Evolutionary conservation across 495 filamentous ascomycete genomes (phyloP).

Genomic region (Xylaria nigripes): DNA sequence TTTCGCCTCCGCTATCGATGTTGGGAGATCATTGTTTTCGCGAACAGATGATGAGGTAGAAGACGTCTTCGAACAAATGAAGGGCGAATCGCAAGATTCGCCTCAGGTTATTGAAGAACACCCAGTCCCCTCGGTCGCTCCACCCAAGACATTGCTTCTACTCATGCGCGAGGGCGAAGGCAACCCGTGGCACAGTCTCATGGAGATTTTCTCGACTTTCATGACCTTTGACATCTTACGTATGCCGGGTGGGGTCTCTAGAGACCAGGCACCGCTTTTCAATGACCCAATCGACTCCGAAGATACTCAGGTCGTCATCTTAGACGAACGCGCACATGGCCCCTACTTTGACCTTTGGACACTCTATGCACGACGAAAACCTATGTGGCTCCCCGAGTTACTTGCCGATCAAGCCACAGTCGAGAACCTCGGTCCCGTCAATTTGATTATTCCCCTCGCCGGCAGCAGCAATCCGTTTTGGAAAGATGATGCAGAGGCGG

Average conservation of each 20-base stretch:
- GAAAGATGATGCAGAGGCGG: constrained; percentile 27
- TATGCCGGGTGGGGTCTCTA: background rate
- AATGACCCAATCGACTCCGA: background rate
- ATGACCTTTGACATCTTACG: constrained; percentile 23
- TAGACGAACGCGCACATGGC: constrained; percentile 29
- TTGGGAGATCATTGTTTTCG: background rate
- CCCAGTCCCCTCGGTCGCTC: background rate
- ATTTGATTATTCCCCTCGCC: constrained; percentile 32
- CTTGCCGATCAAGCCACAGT: background rate
- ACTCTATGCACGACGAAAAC: constrained; percentile 18
- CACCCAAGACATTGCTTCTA: constrained; percentile 24
- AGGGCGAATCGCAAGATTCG: background rate
- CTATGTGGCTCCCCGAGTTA: background rate
- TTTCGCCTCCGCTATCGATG: background rate
- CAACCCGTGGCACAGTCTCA: constrained; percentile 35
- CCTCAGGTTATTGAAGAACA: background rate
- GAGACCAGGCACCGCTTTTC: background rate
- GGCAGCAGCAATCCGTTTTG: constrained; percentile 34
- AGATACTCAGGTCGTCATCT: constrained; percentile 15
- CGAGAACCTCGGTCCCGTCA: constrained; percentile 6
- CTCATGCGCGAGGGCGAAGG: constrained; percentile 30
- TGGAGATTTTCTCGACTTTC: constrained; percentile 32
- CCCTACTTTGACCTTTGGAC: constrained; percentile 32
- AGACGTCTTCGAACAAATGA: background rate
- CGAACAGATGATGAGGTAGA: too few species aligned